These are phyloP conservation scores for Plasmodium cynomolgi DNA, from an alignment of 169 alveolate genomes.

Conservation along the genomic window DNA sequence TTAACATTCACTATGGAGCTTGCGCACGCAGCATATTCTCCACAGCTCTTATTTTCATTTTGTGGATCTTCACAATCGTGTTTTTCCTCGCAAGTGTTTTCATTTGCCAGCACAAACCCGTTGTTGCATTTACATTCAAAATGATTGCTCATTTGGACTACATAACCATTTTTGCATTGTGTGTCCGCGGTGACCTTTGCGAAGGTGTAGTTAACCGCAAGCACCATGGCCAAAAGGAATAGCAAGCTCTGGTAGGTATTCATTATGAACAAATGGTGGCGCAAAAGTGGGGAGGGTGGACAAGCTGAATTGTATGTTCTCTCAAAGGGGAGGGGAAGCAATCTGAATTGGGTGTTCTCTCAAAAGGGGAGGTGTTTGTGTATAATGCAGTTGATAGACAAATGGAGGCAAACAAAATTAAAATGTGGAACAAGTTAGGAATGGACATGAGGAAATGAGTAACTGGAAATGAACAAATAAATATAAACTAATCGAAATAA, in stretches of 20 bases:
- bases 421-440: background rate
- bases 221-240: slow-evolving; percentile 13
- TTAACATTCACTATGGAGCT: background rate
- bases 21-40: slow-evolving; percentile 6
- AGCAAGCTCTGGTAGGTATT: slow-evolving; percentile 8
- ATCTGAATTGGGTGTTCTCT: background rate
- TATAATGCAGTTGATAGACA: background rate
- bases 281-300: background rate
- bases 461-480: background rate
- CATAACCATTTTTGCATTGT: slow-evolving; percentile 32
- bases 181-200: slow-evolving; percentile 23
- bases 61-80: background rate
- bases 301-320: too few relatives aligned
- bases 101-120: slow-evolving; percentile 14
- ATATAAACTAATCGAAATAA: background rate
- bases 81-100: slow-evolving; percentile 7
- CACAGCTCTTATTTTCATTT: slow-evolving; percentile 17
- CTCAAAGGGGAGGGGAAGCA: too few relatives aligned
- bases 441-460: background rate
- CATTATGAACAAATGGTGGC: slow-evolving; percentile 10
- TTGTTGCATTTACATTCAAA: slow-evolving; percentile 24
- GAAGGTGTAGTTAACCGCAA: background rate
- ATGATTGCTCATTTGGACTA: slow-evolving; percentile 47
- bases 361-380: background rate
- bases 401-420: background rate